Conservation (phyloP, 2,329 filamentous ascomycete species). For the Fusarium euwallaceae region DNA sequence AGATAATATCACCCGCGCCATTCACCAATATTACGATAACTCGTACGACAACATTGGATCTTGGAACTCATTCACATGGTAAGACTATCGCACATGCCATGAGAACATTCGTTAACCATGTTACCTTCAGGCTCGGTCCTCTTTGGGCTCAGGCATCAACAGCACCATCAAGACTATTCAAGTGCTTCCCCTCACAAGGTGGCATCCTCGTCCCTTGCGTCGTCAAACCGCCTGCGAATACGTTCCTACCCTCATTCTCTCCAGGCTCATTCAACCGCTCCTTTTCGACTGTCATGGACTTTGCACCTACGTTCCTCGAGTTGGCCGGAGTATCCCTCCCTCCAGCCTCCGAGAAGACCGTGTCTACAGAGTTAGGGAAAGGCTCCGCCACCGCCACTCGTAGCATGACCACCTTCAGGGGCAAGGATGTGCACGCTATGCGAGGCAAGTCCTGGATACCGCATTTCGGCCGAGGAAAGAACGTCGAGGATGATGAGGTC, state of each 20-base stretch:
- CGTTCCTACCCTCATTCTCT: background rate
- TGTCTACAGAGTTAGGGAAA: background rate
- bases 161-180: constrained; percentile 53
- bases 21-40: constrained; percentile 24
- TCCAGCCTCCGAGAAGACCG: background rate
- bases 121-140: background rate
- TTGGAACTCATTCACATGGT: constrained; percentile 17
- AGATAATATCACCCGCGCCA: constrained; percentile 35
- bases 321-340: background rate
- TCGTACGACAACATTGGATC: constrained; percentile 17
- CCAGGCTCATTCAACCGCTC: background rate
- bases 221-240: constrained; percentile 46
- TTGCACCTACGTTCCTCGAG: background rate
- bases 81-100: background rate
- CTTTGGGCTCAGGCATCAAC: constrained; percentile 50
- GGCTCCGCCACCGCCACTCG: background rate
- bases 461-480: background rate
- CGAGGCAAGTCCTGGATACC: constrained; percentile 54
- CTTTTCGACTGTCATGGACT: background rate
- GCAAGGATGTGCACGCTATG: constrained; percentile 63
- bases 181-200: constrained; percentile 58
- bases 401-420: constrained; percentile 49
- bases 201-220: constrained; percentile 66
- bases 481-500: background rate
- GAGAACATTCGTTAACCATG: background rate